Evolutionary conservation across 2,329 filamentous ascomycete species (phyloP).

Genomic region (Biscogniauxia marginata): DNA sequence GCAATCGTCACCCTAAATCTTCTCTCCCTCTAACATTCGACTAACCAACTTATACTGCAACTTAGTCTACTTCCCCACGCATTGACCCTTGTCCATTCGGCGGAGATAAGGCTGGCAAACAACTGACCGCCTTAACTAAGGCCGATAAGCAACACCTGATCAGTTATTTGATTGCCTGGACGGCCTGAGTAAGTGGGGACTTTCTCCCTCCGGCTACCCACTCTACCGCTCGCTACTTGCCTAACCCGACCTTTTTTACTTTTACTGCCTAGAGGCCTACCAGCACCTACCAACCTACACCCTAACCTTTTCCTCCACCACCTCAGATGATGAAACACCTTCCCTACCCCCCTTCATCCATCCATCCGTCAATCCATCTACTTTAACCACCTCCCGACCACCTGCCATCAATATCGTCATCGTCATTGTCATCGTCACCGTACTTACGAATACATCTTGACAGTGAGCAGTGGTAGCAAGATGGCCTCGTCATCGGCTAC

Average conservation of each 20-base stretch:
- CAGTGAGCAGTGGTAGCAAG: constrained; percentile 11
- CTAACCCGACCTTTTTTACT: not conserved
- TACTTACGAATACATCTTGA: not conserved
- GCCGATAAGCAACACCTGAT: not conserved
- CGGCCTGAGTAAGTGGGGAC: not conserved
- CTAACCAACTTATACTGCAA: no score
- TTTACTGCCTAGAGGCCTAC: not conserved
- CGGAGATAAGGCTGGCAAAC: not conserved
- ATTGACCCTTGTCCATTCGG: not conserved
- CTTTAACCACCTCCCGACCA: not conserved
- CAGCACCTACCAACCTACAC: not conserved
- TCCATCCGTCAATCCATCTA: not conserved
- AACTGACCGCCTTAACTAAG: not conserved
- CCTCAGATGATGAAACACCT: not conserved
- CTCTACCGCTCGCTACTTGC: not conserved
- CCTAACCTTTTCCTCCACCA: not conserved
- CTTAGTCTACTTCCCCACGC: no score
- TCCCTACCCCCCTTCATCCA: constrained; percentile 2
- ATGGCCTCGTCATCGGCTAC: constrained; percentile 37
- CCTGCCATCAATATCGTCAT: not conserved
- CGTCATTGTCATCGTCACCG: not conserved
- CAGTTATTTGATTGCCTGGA: not conserved
- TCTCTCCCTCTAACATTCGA: not conserved
- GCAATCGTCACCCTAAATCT: constrained; percentile 4
- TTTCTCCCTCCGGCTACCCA: not conserved